Conservation (phyloP, 768 basidiomycete species). For the Krasilnikovozyma curviuscula region DNA sequence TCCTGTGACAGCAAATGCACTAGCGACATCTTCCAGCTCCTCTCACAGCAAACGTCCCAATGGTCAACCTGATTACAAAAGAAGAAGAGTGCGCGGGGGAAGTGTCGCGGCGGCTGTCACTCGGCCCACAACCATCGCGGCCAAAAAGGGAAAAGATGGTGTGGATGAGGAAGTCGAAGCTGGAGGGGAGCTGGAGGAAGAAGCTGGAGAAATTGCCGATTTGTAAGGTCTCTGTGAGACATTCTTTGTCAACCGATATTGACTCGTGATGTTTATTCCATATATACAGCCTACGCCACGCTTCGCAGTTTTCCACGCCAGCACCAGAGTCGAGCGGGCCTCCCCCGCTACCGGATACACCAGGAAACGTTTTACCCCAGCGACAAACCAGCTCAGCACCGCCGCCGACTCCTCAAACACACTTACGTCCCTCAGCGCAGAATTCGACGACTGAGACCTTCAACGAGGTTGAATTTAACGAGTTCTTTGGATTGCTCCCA, state of each 20-base stretch:
- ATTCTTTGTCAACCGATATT: neutral
- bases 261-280: neutral
- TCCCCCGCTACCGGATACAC: neutral
- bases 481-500: conserved; percentile 55
- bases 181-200: conserved; percentile 29
- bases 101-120: neutral
- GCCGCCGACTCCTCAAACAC: conserved; percentile 3
- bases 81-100: conserved; percentile 61
- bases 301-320: conserved; percentile 4
- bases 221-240: conserved; percentile 32
- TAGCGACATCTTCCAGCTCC: no score
- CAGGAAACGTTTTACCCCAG: neutral
- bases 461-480: conserved; percentile 42
- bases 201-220: conserved; percentile 38
- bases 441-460: conserved; percentile 12
- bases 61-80: conserved; percentile 27
- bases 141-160: neutral
- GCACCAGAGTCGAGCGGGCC: neutral
- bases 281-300: neutral
- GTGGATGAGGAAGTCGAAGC: conserved; percentile 13
- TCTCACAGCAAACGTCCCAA: neutral
- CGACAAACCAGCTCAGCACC: neutral
- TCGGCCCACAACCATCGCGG: neutral
- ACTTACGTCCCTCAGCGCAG: conserved; percentile 12
- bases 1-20: neutral